phyloP scores from a whole-genome alignment of 345 rosid genomes.

The Ceriops decandra region DNA sequence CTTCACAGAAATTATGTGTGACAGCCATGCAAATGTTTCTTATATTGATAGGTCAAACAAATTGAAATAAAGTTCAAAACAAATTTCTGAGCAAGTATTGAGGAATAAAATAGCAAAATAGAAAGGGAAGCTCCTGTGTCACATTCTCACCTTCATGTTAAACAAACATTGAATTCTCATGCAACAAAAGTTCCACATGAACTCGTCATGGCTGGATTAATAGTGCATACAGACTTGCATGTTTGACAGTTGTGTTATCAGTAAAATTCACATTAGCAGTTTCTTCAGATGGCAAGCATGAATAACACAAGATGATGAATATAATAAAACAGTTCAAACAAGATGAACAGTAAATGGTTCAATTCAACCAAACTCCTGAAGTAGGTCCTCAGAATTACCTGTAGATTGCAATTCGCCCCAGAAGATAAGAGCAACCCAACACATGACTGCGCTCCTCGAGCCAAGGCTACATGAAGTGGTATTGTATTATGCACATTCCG shows the following conservation, averaged over 20 bases:
- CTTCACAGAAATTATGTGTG: too few species aligned
- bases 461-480: slow-evolving; percentile 94
- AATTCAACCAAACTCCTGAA: neutral
- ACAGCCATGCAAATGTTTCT: too few species aligned
- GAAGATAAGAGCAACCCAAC: slow-evolving; percentile 80
- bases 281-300: neutral
- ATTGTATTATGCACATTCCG: slow-evolving; percentile 78
- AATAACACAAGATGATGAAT: neutral
- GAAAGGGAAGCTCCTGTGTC: neutral
- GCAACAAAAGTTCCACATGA: too few species aligned
- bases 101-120: neutral
- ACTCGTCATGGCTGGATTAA: too few species aligned
- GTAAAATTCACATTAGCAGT: neutral
- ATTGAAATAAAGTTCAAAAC: too few species aligned
- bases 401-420: slow-evolving; percentile 84
- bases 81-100: too few species aligned
- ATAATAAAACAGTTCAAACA: neutral
- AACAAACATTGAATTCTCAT: neutral
- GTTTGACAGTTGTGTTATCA: too few species aligned
- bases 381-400: slow-evolving; percentile 42
- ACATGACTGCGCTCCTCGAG: slow-evolving; percentile 86
- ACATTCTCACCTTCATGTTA: neutral
- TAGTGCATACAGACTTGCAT: too few species aligned
- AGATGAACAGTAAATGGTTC: neutral
- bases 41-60: too few species aligned